Evolutionary conservation across 805 yeast genomes (phyloP).

Genomic region (Candida xiaguanensis): DNA sequence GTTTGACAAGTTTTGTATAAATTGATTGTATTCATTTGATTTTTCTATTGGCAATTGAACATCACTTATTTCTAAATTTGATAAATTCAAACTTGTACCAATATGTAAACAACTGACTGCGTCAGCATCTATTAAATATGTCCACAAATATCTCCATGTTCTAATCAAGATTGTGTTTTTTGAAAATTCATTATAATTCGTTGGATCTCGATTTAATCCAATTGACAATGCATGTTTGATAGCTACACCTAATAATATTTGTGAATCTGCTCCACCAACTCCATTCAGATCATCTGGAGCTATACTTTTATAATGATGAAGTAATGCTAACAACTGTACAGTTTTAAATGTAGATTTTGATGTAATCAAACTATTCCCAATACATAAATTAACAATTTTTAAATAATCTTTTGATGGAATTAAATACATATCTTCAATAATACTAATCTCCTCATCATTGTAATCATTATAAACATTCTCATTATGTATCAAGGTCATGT

Average conservation of each 20-base stretch:
- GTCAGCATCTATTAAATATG: slow-evolving; percentile 25
- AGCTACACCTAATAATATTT: slow-evolving; percentile 33
- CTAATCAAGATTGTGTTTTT: slow-evolving; percentile 22
- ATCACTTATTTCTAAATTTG: slow-evolving; percentile 27
- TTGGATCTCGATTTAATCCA: slow-evolving; percentile 41
- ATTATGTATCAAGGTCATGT: slow-evolving; percentile 36
- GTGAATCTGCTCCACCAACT: slow-evolving; percentile 36
- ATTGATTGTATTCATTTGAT: slow-evolving; percentile 15
- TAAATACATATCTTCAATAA: slow-evolving; percentile 28
- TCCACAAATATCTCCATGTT: slow-evolving; percentile 39
- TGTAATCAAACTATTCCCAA: slow-evolving; percentile 27
- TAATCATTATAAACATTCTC: slow-evolving; percentile 24
- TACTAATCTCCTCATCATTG: slow-evolving; percentile 21
- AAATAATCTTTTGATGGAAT: slow-evolving; percentile 25
- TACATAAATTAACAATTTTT: slow-evolving; percentile 31
- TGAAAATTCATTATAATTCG: slow-evolving; percentile 26
- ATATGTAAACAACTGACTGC: slow-evolving; percentile 30
- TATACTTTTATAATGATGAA: slow-evolving; percentile 32
- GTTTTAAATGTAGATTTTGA: slow-evolving; percentile 30
- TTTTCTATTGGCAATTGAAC: slow-evolving; percentile 22
- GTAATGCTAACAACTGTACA: slow-evolving; percentile 32
- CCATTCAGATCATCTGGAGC: slow-evolving; percentile 43
- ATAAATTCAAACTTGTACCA: slow-evolving; percentile 28
- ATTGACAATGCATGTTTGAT: slow-evolving; percentile 37
- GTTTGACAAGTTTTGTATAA: slow-evolving; percentile 12